phyloP scores from a whole-genome alignment of 257 asterid species.

The Solanum acaule region DNA sequence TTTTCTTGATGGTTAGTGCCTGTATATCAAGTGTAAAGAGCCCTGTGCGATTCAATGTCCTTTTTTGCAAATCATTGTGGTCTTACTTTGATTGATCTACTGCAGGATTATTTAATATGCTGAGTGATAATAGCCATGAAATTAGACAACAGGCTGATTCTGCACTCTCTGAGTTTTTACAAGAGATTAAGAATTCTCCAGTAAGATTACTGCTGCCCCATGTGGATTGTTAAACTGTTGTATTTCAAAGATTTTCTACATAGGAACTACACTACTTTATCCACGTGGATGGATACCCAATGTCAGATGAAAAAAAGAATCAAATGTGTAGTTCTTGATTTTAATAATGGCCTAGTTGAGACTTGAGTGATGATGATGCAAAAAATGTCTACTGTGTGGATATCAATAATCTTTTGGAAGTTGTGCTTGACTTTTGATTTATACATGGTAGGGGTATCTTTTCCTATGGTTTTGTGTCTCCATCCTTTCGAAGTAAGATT shows the following conservation, averaged over 20 bases:
- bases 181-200: constrained; percentile 98
- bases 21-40: background rate
- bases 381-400: background rate
- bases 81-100: constrained; percentile 8
- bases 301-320: background rate
- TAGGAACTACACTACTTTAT: background rate
- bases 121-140: constrained; percentile 95
- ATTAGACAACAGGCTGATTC: constrained; percentile 99
- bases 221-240: background rate
- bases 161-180: constrained; percentile 97
- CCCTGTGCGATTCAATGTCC: background rate
- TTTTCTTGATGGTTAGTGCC: constrained; percentile 90
- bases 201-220: constrained; percentile 34
- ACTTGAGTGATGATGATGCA: background rate
- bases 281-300: background rate
- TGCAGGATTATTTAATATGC: constrained; percentile 95
- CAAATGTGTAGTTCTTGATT: background rate
- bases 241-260: background rate
- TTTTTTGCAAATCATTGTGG: constrained; percentile 6
- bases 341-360: background rate
- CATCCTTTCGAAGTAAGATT: background rate
- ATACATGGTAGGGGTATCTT: background rate
- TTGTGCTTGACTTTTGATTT: background rate
- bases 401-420: background rate
- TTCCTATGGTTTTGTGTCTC: background rate